Percentiles rank a stretch among this genome's conserved stretches.
Conservation (phyloP, 495 filamentous ascomycete species). For the Penicillium subrubescens region DNA sequence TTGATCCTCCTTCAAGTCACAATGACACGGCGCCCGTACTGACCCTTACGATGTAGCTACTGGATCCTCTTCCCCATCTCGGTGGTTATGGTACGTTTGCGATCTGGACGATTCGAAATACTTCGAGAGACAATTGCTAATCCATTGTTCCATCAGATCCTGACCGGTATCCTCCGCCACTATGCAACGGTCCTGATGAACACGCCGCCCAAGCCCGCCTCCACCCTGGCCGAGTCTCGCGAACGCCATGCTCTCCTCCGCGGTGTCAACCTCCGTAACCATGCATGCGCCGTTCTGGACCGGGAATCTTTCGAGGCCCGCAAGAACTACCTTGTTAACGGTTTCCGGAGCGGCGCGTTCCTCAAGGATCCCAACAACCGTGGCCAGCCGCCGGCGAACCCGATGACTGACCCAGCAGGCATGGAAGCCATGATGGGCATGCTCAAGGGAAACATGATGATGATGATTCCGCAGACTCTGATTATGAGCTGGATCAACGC, state of each 20-base stretch:
- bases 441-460: conserved; percentile 99
- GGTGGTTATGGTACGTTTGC: conserved; percentile 79
- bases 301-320: conserved; percentile 73
- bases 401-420: conserved; percentile 93
- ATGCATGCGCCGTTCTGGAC: conserved; percentile 70
- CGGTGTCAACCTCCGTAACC: conserved; percentile 80
- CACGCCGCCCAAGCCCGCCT: conserved; percentile 78
- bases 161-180: conserved; percentile 94
- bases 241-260: conserved; percentile 87
- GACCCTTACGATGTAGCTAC: conserved; percentile 61
- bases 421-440: conserved; percentile 99
- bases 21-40: conserved; percentile 15
- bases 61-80: conserved; percentile 99
- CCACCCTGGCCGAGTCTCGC: conserved; percentile 71
- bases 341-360: conserved; percentile 81
- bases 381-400: conserved; percentile 87
- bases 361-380: conserved; percentile 84
- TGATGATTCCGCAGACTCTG: conserved; percentile 98
- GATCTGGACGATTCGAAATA: background rate
- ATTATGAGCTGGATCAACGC: conserved; percentile 99
- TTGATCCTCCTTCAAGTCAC: conserved; percentile 22
- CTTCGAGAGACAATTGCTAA: background rate
- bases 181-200: conserved; percentile 91
- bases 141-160: conserved; percentile 58
- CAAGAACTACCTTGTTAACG: conserved; percentile 75